These are phyloP conservation scores for Byssochlamys sp. DNA, from an alignment of 2,329 filamentous ascomycete genomes.

Conservation along the genomic window DNA sequence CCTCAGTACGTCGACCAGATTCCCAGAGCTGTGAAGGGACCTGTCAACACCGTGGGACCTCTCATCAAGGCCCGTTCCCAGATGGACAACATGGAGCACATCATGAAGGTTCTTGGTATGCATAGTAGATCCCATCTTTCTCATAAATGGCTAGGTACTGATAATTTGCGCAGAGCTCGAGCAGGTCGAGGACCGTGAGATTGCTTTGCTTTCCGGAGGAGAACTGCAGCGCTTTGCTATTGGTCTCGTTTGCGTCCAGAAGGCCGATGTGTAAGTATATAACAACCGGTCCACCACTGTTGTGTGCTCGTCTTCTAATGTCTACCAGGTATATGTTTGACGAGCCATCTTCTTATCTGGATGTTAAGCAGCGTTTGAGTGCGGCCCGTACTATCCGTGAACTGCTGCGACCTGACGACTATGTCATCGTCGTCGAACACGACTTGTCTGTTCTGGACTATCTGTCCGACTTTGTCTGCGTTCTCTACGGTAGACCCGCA, in stretches of 20 bases:
- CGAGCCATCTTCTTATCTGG: conserved; percentile 94
- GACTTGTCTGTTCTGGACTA: conserved; percentile 97
- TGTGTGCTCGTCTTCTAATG: not conserved
- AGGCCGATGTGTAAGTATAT: conserved; percentile 67
- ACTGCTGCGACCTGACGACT: conserved; percentile 77
- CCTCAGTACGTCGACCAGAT: conserved; percentile 99
- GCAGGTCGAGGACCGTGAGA: conserved; percentile 85
- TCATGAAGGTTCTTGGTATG: conserved; percentile 64
- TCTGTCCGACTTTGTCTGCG: conserved; percentile 95
- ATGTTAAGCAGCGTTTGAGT: conserved; percentile 96
- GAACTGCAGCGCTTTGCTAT: conserved; percentile 98
- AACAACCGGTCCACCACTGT: not conserved
- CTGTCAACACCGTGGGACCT: conserved; percentile 67
- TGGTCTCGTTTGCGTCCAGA: conserved; percentile 86
- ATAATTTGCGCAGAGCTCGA: conserved; percentile 55
- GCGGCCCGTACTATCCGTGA: conserved; percentile 88
- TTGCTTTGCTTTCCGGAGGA: conserved; percentile 84
- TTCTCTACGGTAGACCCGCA: conserved; percentile 89
- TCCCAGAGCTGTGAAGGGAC: conserved; percentile 75
- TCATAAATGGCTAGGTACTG: conserved; percentile 4
- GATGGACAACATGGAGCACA: conserved; percentile 70
- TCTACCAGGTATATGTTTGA: conserved; percentile 82
- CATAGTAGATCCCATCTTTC: not conserved
- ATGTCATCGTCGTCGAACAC: conserved; percentile 98
- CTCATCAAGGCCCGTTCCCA: conserved; percentile 68